A percentile compares a stretch with the other conserved stretches of the same genome.
phyloP scores from a whole-genome alignment of 169 alveolate genomes.

The Pseudocohnilembus persalinus region DNA sequence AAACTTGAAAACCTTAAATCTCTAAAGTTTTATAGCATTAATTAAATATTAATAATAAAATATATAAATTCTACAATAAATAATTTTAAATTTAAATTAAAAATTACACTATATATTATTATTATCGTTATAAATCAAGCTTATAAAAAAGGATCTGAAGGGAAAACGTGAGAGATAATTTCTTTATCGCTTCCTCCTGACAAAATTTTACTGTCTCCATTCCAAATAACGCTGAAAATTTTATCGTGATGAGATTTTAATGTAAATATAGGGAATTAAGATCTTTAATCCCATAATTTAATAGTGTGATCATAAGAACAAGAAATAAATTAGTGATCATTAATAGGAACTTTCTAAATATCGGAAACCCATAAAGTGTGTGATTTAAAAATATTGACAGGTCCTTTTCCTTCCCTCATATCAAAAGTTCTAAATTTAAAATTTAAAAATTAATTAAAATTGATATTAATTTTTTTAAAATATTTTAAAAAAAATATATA shows the following conservation, averaged over 20 bases:
- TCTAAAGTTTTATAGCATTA: no score
- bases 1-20: no score
- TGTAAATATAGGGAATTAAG: slow-evolving; percentile 22
- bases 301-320: slow-evolving; percentile 21
- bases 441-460: neutral
- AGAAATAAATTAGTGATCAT: slow-evolving; percentile 5
- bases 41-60: no score
- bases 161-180: slow-evolving; percentile 23
- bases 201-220: slow-evolving; percentile 3
- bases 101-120: no score
- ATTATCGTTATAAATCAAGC: no score
- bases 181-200: slow-evolving; percentile 19
- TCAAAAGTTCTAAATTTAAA: slow-evolving; percentile 3
- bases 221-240: slow-evolving; percentile 14
- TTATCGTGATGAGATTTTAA: slow-evolving; percentile 27
- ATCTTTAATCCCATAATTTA: slow-evolving; percentile 27
- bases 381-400: slow-evolving; percentile 13
- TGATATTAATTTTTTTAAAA: neutral
- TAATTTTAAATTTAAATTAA: no score
- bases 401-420: slow-evolving; percentile 16
- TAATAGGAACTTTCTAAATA: neutral
- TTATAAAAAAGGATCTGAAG: no score
- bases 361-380: slow-evolving; percentile 13
- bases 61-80: no score
- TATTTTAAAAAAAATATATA: neutral